These are phyloP conservation scores for Citrus sp. DNA, from an alignment of 345 rosid species.

Conservation along the genomic window DNA sequence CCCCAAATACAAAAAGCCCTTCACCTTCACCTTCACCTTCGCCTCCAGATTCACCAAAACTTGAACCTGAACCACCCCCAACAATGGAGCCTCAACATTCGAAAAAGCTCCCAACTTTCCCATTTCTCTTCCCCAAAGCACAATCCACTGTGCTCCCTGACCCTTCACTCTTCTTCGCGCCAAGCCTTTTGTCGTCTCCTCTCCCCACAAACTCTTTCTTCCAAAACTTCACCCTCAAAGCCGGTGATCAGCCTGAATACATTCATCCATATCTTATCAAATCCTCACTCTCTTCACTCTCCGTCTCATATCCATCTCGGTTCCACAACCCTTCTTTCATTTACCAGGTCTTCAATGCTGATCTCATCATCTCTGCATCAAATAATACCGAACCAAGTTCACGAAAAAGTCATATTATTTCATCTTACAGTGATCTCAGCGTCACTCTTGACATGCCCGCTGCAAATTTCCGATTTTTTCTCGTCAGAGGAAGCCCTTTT, in stretches of 20 bases:
- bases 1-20: slow-evolving; percentile 5
- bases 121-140: slow-evolving; percentile 59
- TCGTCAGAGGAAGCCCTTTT: slow-evolving; percentile 85
- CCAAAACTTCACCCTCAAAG: slow-evolving; percentile 83
- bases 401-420: slow-evolving; percentile 45
- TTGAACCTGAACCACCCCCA: slow-evolving; percentile 17
- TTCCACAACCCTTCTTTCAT: slow-evolving; percentile 58
- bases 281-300: slow-evolving; percentile 56
- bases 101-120: slow-evolving; percentile 22
- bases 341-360: slow-evolving; percentile 60
- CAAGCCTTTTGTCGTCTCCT: slow-evolving; percentile 64
- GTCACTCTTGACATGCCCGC: slow-evolving; percentile 78
- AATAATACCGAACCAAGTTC: slow-evolving; percentile 30
- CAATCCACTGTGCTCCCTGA: slow-evolving; percentile 75
- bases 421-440: slow-evolving; percentile 70
- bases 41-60: not conserved
- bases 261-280: slow-evolving; percentile 90
- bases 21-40: slow-evolving; percentile 4
- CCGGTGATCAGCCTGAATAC: slow-evolving; percentile 82
- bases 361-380: slow-evolving; percentile 62
- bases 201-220: slow-evolving; percentile 89
- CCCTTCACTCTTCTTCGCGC: slow-evolving; percentile 74
- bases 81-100: slow-evolving; percentile 20
- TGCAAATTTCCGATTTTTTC: slow-evolving; percentile 66
- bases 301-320: slow-evolving; percentile 69